Conservation (phyloP, 78 protist genomes). For the Goniomonas avonlea region DNA sequence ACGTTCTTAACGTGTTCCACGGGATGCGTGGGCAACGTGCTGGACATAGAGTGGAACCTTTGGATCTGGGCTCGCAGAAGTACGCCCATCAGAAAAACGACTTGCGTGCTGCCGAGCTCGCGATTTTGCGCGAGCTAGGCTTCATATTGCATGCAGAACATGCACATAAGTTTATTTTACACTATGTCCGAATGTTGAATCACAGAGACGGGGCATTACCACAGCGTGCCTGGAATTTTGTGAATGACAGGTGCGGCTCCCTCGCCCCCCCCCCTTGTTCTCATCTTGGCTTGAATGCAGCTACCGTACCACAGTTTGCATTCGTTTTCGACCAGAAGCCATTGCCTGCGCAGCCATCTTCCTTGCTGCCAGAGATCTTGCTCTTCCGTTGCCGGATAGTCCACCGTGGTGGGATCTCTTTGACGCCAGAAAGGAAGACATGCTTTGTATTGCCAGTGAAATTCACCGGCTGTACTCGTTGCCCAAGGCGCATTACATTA, state of each 20-base stretch:
- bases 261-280: not conserved
- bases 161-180: conserved; percentile 14
- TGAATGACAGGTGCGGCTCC: too few relatives aligned
- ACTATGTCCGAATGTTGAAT: too few relatives aligned
- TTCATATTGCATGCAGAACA: conserved; percentile 20
- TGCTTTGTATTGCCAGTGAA: too few relatives aligned
- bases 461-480: too few relatives aligned
- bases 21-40: not conserved
- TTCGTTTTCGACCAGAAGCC: not conserved
- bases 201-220: too few relatives aligned
- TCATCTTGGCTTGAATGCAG: not conserved
- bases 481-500: too few relatives aligned
- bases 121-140: conserved; percentile 18
- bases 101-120: not conserved
- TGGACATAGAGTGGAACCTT: not conserved
- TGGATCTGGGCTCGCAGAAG: not conserved
- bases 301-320: not conserved
- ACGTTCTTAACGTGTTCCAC: conserved; percentile 16
- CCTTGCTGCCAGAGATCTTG: not conserved
- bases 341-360: conserved; percentile 23
- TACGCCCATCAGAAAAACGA: not conserved
- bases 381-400: too few relatives aligned
- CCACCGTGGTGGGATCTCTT: too few relatives aligned
- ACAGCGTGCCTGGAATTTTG: too few relatives aligned
- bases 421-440: too few relatives aligned